Percentiles rank a stretch among this genome's conserved stretches.
Evolutionary conservation across 2,329 filamentous ascomycete species (phyloP).

Genomic region (Dothistroma pini): DNA sequence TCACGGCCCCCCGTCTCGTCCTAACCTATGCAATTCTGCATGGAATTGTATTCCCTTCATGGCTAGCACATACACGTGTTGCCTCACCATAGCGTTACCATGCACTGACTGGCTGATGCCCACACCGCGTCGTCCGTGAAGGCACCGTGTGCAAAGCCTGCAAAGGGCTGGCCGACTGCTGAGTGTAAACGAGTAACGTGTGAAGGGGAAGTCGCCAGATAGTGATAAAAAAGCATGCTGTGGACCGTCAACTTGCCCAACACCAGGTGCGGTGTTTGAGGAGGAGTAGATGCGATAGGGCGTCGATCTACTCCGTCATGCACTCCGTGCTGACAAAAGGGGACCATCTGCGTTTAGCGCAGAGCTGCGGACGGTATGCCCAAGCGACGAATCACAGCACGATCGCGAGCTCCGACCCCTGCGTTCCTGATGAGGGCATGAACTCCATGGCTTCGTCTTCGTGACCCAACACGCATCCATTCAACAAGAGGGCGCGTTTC

Average conservation of each 20-base stretch:
- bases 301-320: background rate
- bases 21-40: slow-evolving; percentile 6
- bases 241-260: background rate
- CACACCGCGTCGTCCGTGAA: slow-evolving; percentile 9
- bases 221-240: background rate
- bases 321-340: slow-evolving; percentile 2
- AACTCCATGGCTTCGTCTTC: background rate
- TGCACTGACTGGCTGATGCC: slow-evolving; percentile 7
- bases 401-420: slow-evolving; percentile 5
- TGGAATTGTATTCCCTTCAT: slow-evolving; percentile 15
- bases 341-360: background rate
- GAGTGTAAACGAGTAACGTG: background rate
- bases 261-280: background rate
- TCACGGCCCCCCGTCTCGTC: background rate
- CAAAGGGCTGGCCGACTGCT: background rate
- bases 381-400: slow-evolving; percentile 7
- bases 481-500: slow-evolving; percentile 1
- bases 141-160: slow-evolving; percentile 9
- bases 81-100: slow-evolving; percentile 6
- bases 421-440: background rate
- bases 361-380: background rate
- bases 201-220: background rate
- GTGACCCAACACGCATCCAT: slow-evolving; percentile 6
- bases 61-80: slow-evolving; percentile 13
- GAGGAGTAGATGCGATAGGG: background rate